These are phyloP conservation scores for Yarrowia sp. DNA, from an alignment of 805 yeast species.

Conservation along the genomic window DNA sequence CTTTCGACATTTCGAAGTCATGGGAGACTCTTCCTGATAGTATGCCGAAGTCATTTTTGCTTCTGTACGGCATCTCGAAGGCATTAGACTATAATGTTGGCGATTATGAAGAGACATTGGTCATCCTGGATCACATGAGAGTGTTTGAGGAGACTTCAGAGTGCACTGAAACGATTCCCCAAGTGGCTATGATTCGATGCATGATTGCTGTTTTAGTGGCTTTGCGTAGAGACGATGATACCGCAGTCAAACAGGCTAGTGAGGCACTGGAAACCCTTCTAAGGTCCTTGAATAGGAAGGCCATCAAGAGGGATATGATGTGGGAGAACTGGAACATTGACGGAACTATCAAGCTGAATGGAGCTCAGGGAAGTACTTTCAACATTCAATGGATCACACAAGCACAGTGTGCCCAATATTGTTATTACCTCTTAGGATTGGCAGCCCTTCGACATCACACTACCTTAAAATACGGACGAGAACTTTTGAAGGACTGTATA, in stretches of 20 bases:
- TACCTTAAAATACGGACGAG: neutral
- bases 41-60: neutral
- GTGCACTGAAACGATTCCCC: neutral
- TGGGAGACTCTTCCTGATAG: constrained; percentile 11
- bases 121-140: neutral
- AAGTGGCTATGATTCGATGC: neutral
- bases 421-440: neutral
- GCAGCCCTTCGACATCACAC: neutral
- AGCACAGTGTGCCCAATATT: neutral
- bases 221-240: neutral
- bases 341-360: neutral
- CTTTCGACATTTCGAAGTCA: neutral
- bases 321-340: neutral
- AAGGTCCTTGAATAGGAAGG: neutral
- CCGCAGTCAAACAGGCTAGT: neutral
- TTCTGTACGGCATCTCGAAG: neutral
- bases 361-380: neutral
- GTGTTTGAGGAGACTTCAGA: neutral
- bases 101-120: neutral
- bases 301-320: neutral
- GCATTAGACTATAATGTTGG: neutral
- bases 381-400: neutral
- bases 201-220: neutral
- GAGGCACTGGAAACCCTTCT: neutral
- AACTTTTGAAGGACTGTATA: neutral